Percentiles rank a stretch among this genome's conserved stretches.
Evolutionary conservation across 192 early-diverging fungal species (phyloP).

Genomic region (Mortierella alpina): DNA sequence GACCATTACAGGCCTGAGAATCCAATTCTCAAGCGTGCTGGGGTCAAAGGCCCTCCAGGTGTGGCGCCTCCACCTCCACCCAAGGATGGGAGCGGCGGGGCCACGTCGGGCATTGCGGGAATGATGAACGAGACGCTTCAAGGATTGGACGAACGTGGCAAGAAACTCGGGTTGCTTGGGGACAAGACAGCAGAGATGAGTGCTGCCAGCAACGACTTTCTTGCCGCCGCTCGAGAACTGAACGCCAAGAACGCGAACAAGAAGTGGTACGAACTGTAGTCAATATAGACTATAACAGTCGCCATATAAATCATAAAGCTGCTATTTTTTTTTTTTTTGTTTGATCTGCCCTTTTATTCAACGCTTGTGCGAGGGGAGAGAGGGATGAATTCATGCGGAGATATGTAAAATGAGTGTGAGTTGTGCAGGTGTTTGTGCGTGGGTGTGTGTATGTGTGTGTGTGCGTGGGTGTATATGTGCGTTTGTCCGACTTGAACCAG

Average conservation of each 20-base stretch:
- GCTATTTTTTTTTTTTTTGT: background rate
- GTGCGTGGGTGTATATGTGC: background rate
- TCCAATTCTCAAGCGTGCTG: constrained; percentile 41
- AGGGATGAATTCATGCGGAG: background rate
- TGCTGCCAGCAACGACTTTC: constrained; percentile 64
- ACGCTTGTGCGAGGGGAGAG: background rate
- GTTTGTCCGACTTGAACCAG: too few species aligned
- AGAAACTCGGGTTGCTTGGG: constrained; percentile 66
- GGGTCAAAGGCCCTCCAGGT: constrained; percentile 25
- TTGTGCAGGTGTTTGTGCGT: too few species aligned
- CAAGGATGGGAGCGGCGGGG: background rate
- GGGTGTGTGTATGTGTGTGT: too few species aligned
- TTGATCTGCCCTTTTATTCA: background rate
- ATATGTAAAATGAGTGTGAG: too few species aligned
- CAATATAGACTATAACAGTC: too few species aligned
- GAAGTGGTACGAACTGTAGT: constrained; percentile 75
- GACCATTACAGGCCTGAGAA: constrained; percentile 30
- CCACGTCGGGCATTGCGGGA: constrained; percentile 1
- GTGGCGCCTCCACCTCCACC: background rate
- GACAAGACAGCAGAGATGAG: constrained; percentile 68
- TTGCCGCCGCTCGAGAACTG: constrained; percentile 65
- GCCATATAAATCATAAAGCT: background rate
- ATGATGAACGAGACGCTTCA: constrained; percentile 37
- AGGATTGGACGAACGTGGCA: constrained; percentile 74
- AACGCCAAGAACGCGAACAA: constrained; percentile 72